These are phyloP conservation scores for Antitrichia curtipendula DNA, from an alignment of 225 moss, liverwort and hornwort genomes.

Conservation along the genomic window DNA sequence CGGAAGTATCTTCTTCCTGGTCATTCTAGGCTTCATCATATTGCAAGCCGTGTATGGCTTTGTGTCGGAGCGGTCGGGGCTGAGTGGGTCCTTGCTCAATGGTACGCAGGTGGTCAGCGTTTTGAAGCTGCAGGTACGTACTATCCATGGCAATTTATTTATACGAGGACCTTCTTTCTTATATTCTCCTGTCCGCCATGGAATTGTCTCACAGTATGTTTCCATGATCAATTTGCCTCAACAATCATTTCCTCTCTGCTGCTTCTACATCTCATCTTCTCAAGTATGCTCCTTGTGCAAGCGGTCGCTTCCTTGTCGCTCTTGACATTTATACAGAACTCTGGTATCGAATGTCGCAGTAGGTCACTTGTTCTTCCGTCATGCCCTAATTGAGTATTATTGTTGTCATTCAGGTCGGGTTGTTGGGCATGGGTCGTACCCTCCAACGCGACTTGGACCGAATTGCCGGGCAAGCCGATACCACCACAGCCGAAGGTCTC, in stretches of 20 bases:
- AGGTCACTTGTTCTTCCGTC: neutral
- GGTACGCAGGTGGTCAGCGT: slow-evolving; percentile 61
- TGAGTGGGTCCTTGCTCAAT: slow-evolving; percentile 28
- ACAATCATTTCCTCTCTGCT: neutral
- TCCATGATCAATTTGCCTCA: neutral
- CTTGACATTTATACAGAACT: neutral
- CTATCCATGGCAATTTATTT: neutral
- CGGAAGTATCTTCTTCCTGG: slow-evolving; percentile 53
- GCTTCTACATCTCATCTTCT: neutral
- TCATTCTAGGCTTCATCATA: slow-evolving; percentile 65
- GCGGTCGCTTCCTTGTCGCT: neutral
- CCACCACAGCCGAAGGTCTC: slow-evolving; percentile 30
- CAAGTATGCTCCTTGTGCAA: neutral
- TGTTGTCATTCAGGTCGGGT: slow-evolving; percentile 16
- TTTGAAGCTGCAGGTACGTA: slow-evolving; percentile 68
- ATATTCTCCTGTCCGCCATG: neutral
- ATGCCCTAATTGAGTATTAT: neutral
- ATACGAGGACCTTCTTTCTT: neutral
- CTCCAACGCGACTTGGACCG: slow-evolving; percentile 34
- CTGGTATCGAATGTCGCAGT: neutral
- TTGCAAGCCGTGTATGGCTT: slow-evolving; percentile 69
- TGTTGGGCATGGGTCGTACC: slow-evolving; percentile 42
- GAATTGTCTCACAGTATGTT: neutral
- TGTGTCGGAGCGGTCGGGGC: slow-evolving; percentile 46
- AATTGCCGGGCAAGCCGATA: slow-evolving; percentile 26